Evolutionary conservation across 2,329 filamentous ascomycete species (phyloP).

Genomic region (Botrytis byssoidea): DNA sequence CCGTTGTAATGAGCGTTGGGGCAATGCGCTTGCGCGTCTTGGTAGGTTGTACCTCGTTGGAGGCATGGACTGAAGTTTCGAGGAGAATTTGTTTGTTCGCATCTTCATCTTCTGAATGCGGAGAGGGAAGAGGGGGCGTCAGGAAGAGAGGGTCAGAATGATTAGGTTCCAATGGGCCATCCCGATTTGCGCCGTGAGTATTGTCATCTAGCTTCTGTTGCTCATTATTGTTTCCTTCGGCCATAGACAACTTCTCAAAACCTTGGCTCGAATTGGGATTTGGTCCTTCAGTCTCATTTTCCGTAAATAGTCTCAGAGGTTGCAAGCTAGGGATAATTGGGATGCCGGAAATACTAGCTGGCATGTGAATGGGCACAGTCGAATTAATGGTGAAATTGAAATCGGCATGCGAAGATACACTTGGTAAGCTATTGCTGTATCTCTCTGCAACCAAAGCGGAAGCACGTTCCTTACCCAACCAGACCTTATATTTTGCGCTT

Average conservation of each 20-base stretch:
- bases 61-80: too few species aligned
- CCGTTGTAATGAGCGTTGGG: constrained; percentile 34
- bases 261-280: background rate
- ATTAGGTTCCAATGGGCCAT: background rate
- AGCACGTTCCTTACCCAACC: background rate
- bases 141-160: background rate
- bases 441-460: background rate
- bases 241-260: background rate
- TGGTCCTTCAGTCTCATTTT: background rate
- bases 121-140: background rate
- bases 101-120: background rate
- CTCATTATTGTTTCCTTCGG: background rate
- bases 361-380: constrained; percentile 10
- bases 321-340: background rate
- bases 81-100: background rate
- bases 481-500: constrained; percentile 50
- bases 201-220: constrained; percentile 5
- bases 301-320: background rate
- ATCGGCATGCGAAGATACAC: background rate
- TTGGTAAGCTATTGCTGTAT: background rate
- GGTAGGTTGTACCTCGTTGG: constrained; percentile 1
- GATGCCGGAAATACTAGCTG: background rate
- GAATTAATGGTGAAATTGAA: constrained; percentile 21
- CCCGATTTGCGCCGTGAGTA: background rate
- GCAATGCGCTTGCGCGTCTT: constrained; percentile 40